A percentile compares a stretch with the other conserved stretches of the same genome.
phyloP scores from a whole-genome alignment of 2,329 filamentous ascomycete genomes.

The Alternaria consortialis region DNA sequence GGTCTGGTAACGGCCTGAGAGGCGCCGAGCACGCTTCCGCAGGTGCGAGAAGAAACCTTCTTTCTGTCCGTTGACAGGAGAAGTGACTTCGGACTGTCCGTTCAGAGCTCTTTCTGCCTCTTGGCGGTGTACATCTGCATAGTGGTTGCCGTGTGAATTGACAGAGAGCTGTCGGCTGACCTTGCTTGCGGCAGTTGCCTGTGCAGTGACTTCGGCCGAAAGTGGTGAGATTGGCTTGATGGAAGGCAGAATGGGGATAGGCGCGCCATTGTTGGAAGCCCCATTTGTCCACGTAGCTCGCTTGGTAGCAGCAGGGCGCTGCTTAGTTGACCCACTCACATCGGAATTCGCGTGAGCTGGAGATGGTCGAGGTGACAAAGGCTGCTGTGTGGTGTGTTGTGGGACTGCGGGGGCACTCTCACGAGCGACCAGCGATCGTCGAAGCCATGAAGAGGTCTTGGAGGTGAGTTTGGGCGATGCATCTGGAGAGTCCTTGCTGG shows the following conservation, averaged over 20 bases:
- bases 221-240: slow-evolving; percentile 95
- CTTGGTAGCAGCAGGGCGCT: slow-evolving; percentile 72
- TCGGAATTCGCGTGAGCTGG: slow-evolving; percentile 57
- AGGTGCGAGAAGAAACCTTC: slow-evolving; percentile 99
- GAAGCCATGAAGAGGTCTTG: slow-evolving; percentile 92
- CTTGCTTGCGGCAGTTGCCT: slow-evolving; percentile 83
- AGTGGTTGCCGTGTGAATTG: slow-evolving; percentile 91
- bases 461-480: slow-evolving; percentile 69
- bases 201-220: slow-evolving; percentile 90
- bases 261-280: slow-evolving; percentile 75
- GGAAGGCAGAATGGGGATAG: slow-evolving; percentile 94
- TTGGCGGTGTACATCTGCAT: slow-evolving; percentile 86
- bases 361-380: slow-evolving; percentile 53
- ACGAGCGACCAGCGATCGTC: slow-evolving; percentile 88
- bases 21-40: slow-evolving; percentile 87
- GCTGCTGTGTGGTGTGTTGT: slow-evolving; percentile 54
- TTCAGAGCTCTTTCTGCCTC: slow-evolving; percentile 92
- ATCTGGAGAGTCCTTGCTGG: slow-evolving; percentile 66
- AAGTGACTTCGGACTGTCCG: slow-evolving; percentile 77
- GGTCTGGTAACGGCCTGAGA: slow-evolving; percentile 89
- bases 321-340: slow-evolving; percentile 57
- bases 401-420: slow-evolving; percentile 71
- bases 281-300: slow-evolving; percentile 94
- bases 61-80: slow-evolving; percentile 81
- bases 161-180: slow-evolving; percentile 94